Base-by-base conservation (phyloP, 169 alveolate genomes). In the Theileria equi region DNA sequence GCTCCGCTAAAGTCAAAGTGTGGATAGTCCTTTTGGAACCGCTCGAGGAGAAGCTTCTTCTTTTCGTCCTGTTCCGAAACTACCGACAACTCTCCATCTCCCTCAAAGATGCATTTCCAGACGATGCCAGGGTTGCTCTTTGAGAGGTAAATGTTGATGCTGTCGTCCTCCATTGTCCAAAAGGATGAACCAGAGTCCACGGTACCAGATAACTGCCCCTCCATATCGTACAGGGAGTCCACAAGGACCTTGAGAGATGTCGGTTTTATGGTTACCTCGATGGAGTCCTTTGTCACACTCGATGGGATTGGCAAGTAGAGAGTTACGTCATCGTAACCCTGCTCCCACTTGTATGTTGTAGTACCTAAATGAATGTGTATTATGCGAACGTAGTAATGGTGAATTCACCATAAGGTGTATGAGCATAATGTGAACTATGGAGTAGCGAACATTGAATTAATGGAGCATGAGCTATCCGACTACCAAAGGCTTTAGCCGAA, bases 1-100 rank as follows among this genome's bases (percentile, higher is more conserved):
- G 92, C 92, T 16, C 82, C 88, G 1, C 88, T 72, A 48, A 86
- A 86, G 53, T 86, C 92, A 61, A 86, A 86, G 40, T 78, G 72
- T 13, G 92, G 92, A 58, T 86, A 69, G 40, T 86, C 92, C 43
- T 77, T 59, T 50, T 81, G 92, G 44, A 86, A 81, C 53, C 92
- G 62, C 67, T 86, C 92, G 45, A 86, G 73, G 58, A 86, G 67
- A 23, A 86, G 41, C 32, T 69, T 45, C 60, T 80, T 81, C 61
- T 77, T 81, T 7, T 84, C 83, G 34, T 50, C 62, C 52, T 81
- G 84, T 36, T 38, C 28, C 29, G 34, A 40, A 8, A 55, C 21
- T 13, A 13, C 70, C 21, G 47, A 23, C 21, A 77, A 59, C 23
- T 29, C 21, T 6, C 21, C n/a, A 35, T 67, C 80, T n/a, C 81